Evolutionary conservation across 208 protist species (phyloP).

Genomic region (Blechomonas ayalai): DNA sequence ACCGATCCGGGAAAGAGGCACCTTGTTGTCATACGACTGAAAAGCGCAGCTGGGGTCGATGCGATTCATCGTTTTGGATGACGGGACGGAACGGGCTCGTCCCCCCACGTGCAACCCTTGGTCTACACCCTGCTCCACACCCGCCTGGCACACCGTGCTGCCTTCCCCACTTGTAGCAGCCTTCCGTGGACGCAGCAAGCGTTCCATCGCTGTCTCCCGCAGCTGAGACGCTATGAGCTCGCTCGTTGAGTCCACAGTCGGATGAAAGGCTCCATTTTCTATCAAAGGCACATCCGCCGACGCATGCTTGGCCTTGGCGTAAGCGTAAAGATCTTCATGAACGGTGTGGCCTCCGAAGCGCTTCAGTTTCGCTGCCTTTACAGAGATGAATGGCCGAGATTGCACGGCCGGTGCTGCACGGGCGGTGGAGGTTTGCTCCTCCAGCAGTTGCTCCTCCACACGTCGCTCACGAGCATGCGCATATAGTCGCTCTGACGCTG

Average conservation of each 20-base stretch:
- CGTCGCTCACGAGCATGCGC: slow-evolving; percentile 17
- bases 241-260: slow-evolving; percentile 34
- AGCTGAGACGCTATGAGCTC: slow-evolving; percentile 27
- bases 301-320: slow-evolving; percentile 8
- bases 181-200: slow-evolving; percentile 17
- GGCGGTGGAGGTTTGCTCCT: slow-evolving; percentile 1
- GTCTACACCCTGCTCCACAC: slow-evolving; percentile 2
- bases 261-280: slow-evolving; percentile 16
- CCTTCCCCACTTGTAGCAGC: no score
- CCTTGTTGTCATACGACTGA: no score
- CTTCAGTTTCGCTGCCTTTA: slow-evolving; percentile 18
- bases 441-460: slow-evolving; percentile 4
- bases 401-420: not conserved
- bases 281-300: not conserved
- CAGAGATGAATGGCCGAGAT: slow-evolving; percentile 21
- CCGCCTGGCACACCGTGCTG: not conserved
- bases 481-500: slow-evolving; percentile 26
- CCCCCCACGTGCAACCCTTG: no score
- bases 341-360: slow-evolving; percentile 10
- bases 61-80: no score
- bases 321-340: slow-evolving; percentile 32
- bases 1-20: not conserved
- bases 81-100: no score
- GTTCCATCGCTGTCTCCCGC: slow-evolving; percentile 21
- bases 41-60: no score